Conservation (phyloP, 2,329 filamentous ascomycete species). For the Aspergillus sp. region DNA sequence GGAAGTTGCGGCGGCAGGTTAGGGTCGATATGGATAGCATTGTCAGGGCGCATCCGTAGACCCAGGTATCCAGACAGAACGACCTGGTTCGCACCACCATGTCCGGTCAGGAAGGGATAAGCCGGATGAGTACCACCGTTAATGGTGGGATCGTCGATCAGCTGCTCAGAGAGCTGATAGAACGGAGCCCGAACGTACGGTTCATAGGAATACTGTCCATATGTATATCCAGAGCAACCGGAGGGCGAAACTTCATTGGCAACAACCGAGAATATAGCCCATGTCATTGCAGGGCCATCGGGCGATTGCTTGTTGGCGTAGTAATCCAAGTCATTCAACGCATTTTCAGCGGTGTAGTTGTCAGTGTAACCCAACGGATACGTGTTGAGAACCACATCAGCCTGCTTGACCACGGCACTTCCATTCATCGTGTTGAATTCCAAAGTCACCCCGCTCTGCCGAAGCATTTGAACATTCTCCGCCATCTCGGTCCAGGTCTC, state of each 20-base stretch:
- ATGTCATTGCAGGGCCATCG: constrained; percentile 67
- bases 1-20: constrained; percentile 60
- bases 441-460: constrained; percentile 54
- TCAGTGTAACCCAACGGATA: constrained; percentile 57
- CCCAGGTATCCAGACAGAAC: constrained; percentile 62
- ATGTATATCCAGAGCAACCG: constrained; percentile 63
- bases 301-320: constrained; percentile 63
- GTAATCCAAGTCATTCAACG: constrained; percentile 57
- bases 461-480: constrained; percentile 50
- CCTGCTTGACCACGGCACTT: constrained; percentile 61
- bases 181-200: constrained; percentile 62
- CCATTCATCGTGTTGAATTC: constrained; percentile 63
- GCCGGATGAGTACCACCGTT: constrained; percentile 64
- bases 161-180: constrained; percentile 65
- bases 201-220: constrained; percentile 55
- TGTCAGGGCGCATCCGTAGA: constrained; percentile 53
- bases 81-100: constrained; percentile 63
- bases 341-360: constrained; percentile 45
- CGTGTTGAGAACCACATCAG: constrained; percentile 61
- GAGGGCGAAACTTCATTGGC: constrained; percentile 59
- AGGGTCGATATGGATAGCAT: constrained; percentile 56
- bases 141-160: constrained; percentile 51
- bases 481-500: constrained; percentile 53
- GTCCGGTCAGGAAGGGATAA: constrained; percentile 64
- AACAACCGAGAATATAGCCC: constrained; percentile 61